These are phyloP conservation scores for Claviceps monticola DNA, from an alignment of 2,329 filamentous ascomycete genomes.

Conservation along the genomic window DNA sequence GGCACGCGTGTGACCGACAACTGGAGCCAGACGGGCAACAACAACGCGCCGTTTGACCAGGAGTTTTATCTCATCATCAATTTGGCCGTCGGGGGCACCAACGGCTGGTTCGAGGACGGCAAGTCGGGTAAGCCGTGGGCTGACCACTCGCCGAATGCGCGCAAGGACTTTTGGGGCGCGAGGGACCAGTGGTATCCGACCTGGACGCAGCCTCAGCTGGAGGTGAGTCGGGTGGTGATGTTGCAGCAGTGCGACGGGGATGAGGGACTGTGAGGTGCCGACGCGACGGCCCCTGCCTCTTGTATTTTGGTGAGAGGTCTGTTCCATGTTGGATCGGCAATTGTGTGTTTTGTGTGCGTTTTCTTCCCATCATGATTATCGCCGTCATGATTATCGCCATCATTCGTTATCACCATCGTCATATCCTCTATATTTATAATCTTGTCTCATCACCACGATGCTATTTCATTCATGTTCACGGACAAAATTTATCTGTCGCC, in stretches of 20 bases:
- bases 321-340: background rate
- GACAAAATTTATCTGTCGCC: no score
- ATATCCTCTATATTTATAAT: no score
- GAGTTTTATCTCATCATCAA: constrained; percentile 65
- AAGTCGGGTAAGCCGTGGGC: constrained; percentile 65
- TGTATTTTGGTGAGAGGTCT: background rate
- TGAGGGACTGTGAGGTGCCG: constrained; percentile 30
- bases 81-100: constrained; percentile 62
- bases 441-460: no score
- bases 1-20: constrained; percentile 49
- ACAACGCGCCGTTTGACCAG: constrained; percentile 61
- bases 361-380: background rate
- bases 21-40: constrained; percentile 47
- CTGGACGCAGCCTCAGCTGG: constrained; percentile 55
- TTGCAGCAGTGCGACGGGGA: constrained; percentile 53
- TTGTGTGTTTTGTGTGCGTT: background rate
- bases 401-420: no score
- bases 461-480: no score
- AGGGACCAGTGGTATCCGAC: constrained; percentile 53
- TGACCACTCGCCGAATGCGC: constrained; percentile 50
- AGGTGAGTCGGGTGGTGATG: constrained; percentile 57
- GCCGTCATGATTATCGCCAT: background rate
- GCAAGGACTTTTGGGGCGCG: constrained; percentile 64
- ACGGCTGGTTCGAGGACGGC: constrained; percentile 73
- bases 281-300: background rate